A percentile compares a stretch with the other conserved stretches of the same genome.
These are phyloP conservation scores for Chenopodium berlandieri DNA, from an alignment of 148 eudicot genomes.

Conservation along the genomic window DNA sequence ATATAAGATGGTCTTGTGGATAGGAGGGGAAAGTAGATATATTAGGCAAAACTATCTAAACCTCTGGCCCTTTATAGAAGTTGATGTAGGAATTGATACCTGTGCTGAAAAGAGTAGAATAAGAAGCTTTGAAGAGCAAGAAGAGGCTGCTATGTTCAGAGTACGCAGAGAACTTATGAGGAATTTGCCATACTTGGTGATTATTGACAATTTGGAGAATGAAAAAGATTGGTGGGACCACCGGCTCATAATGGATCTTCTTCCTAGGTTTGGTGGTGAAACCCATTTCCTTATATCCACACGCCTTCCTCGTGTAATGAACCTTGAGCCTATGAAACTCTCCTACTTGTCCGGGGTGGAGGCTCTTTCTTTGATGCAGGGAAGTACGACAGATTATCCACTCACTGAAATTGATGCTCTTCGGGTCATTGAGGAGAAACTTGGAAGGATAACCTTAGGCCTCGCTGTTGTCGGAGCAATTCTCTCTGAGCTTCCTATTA, in stretches of 20 bases:
- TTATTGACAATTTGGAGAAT: constrained; percentile 86
- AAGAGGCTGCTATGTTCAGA: constrained; percentile 79
- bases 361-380: constrained; percentile 93
- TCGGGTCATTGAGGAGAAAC: constrained; percentile 84
- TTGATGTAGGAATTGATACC: constrained; percentile 75
- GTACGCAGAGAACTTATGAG: constrained; percentile 88
- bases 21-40: constrained; percentile 94
- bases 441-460: constrained; percentile 84
- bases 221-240: constrained; percentile 99
- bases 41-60: constrained; percentile 89
- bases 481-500: constrained; percentile 88
- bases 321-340: constrained; percentile 82
- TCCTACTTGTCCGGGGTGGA: constrained; percentile 86
- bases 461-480: constrained; percentile 84
- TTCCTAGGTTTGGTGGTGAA: constrained; percentile 94
- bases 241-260: constrained; percentile 85
- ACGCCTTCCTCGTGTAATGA: constrained; percentile 72
- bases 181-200: constrained; percentile 76
- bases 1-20: constrained; percentile 93
- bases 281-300: constrained; percentile 91
- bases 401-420: constrained; percentile 79
- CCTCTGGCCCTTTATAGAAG: constrained; percentile 75
- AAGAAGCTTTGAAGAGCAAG: constrained; percentile 91
- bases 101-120: constrained; percentile 62
- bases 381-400: constrained; percentile 52